Conservation (phyloP, 2,329 filamentous ascomycete genomes). For the Pseudogymnoascus sp. region DNA sequence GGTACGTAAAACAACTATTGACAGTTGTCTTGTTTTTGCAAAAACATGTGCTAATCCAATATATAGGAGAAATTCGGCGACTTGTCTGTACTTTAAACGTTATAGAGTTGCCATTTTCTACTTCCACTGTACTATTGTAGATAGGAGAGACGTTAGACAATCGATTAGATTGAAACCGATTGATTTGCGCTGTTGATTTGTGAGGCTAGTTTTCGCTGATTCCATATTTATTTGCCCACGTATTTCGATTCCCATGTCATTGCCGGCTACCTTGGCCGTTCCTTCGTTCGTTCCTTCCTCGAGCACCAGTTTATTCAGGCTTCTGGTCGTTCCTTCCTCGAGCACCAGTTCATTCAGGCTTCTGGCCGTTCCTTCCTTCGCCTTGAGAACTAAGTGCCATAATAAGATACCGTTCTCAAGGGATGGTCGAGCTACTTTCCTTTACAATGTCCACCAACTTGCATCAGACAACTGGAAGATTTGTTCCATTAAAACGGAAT, state of each 20-base stretch:
- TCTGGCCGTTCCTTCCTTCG: background rate
- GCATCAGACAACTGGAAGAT: no score
- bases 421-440: background rate
- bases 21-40: background rate
- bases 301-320: background rate
- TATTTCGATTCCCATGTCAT: background rate
- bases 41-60: slow-evolving; percentile 36
- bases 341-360: background rate
- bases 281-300: background rate
- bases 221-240: background rate
- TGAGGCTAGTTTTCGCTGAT: background rate
- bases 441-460: background rate
- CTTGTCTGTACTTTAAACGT: slow-evolving; percentile 77
- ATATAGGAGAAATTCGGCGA: slow-evolving; percentile 96
- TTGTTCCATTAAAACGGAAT: background rate
- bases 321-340: background rate
- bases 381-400: background rate
- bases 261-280: background rate
- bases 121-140: slow-evolving; percentile 63
- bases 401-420: background rate
- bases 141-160: slow-evolving; percentile 39
- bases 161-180: slow-evolving; percentile 5
- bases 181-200: background rate
- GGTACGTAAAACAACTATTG: slow-evolving; percentile 46
- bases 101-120: slow-evolving; percentile 21